Evolutionary conservation across 441 rosid species (phyloP), one percentile per base, ranked within the genome.

Genomic region (Kokia cookei): DNA sequence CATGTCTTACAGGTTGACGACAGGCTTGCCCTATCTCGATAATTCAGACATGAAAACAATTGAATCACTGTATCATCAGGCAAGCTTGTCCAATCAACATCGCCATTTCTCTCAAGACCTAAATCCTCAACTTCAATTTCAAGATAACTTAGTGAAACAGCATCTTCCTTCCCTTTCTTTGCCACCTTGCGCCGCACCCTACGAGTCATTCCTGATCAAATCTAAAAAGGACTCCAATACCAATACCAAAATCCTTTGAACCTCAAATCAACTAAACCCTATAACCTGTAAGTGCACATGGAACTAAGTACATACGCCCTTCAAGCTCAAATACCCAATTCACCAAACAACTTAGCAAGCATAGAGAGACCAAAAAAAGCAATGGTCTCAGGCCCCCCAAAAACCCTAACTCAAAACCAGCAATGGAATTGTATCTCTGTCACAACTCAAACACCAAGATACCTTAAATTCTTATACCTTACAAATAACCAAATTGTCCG

Each of bases 21-120:
- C 77, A 95, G 83, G 76, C 91, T 95, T 19, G 95, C 93, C 55
- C 99, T 88, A 78, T 95, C 99, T 1, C 98, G 91, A 76, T 95
- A 92, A 85, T 89, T 95, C 82, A 95, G 78, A 82, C 88, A 79
- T 2, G 96, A 88, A 83, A 93, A 89, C 65, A 93, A 79, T 79
- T 89, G 97, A 82, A 95, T 85, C 76, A 88, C 92, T 0, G 97
- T 88, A 75, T 95, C 99, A 84, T 95, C 91, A 40, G 96, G 92
- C 83, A 95, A 83, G 80, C 84, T 70, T 72, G 90, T 91, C 96
- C 98, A 91, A 86, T 90, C 91, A 58, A 93, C 93, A 74, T 35
- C 67, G 29, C 67, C 81, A 75, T 77, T 80, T 29, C 74, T 62
- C 73, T 76, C 79, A 45, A 80, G 78, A 69, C 79, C 79, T 13